Evolutionary conservation across 169 alveolate species (phyloP).

Genomic region (Plasmodium gaboni): DNA sequence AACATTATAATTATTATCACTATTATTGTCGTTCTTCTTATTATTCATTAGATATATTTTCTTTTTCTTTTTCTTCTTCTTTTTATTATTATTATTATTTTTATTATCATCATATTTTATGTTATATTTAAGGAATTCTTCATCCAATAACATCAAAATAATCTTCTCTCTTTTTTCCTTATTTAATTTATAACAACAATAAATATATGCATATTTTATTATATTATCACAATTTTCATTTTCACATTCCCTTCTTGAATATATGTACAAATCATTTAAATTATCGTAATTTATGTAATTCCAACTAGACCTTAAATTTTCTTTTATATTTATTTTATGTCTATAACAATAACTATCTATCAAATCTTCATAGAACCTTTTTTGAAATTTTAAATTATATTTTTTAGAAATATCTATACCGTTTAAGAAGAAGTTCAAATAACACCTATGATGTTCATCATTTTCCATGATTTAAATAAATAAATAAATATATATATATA

Average conservation of each 20-base stretch:
- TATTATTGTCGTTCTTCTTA: conserved; percentile 5
- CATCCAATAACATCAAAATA: conserved; percentile 57
- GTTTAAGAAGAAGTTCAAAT: conserved; percentile 20
- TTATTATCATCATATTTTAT: neutral
- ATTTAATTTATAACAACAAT: conserved; percentile 58
- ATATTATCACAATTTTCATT: conserved; percentile 45
- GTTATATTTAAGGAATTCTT: conserved; percentile 56
- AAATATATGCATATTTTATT: conserved; percentile 65
- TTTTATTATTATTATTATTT: neutral
- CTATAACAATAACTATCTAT: conserved; percentile 43
- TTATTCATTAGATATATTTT: too few relatives aligned
- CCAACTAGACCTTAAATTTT: neutral
- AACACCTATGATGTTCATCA: neutral
- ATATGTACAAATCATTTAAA: conserved; percentile 32
- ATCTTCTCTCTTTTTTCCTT: conserved; percentile 43
- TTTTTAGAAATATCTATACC: conserved; percentile 65
- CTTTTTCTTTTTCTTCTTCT: neutral
- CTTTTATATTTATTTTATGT: conserved; percentile 6
- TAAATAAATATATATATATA: neutral
- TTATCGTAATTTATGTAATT: conserved; percentile 36
- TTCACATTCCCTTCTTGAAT: conserved; percentile 40
- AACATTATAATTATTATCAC: conserved; percentile 3
- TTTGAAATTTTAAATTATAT: conserved; percentile 66
- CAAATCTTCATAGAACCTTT: conserved; percentile 52
- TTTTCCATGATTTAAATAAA: conserved; percentile 8